These are phyloP conservation scores for Papiliotrema laurentii DNA, from an alignment of 1,284 basidiomycete genomes.

Conservation along the genomic window DNA sequence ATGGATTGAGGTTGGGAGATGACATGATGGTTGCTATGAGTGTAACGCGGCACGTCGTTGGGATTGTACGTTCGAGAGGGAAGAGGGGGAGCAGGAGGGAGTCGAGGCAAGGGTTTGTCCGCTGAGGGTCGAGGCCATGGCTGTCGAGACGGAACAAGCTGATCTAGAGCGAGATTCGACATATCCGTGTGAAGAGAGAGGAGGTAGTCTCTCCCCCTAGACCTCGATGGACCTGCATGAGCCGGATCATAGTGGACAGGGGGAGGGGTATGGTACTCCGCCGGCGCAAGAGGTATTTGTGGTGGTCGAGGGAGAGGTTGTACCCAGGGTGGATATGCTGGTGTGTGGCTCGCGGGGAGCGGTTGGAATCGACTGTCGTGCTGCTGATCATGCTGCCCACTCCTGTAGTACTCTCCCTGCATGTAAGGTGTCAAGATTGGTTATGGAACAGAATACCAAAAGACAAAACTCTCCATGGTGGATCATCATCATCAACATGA, in stretches of 20 bases:
- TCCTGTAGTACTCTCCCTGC: too few species aligned
- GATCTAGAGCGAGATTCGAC: not conserved
- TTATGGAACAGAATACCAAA: too few species aligned
- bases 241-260: not conserved
- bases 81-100: conserved; percentile 2
- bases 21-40: too few species aligned
- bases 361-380: not conserved
- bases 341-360: not conserved
- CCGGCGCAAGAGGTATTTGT: too few species aligned
- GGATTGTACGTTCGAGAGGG: not conserved
- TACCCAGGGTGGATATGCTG: not conserved
- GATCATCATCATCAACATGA: too few species aligned
- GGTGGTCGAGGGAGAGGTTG: too few species aligned
- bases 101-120: conserved; percentile 3
- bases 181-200: not conserved
- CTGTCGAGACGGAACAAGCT: not conserved
- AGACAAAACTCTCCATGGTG: too few species aligned
- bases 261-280: not conserved
- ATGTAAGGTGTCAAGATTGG: too few species aligned
- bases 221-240: not conserved
- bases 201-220: conserved; percentile 1
- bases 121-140: not conserved
- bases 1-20: too few species aligned
- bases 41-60: too few species aligned
- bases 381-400: not conserved